Conservation (phyloP, 345 rosid genomes). For the Populus euphratica region DNA sequence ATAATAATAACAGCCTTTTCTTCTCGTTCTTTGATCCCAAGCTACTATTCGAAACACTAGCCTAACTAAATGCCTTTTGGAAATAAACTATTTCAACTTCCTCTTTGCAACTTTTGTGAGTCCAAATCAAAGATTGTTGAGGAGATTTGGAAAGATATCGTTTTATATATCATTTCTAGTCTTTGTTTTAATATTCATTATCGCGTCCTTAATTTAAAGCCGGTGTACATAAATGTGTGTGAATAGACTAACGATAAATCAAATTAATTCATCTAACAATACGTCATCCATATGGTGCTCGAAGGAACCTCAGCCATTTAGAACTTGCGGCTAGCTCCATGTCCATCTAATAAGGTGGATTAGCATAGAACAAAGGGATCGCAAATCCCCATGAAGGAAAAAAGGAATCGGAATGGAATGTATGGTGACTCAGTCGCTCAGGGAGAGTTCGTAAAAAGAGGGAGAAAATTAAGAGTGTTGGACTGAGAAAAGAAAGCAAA, state of each 20-base stretch:
- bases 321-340: background rate
- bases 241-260: too few species aligned
- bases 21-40: too few species aligned
- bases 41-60: background rate
- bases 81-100: background rate
- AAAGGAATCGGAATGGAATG: background rate
- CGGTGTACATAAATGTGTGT: too few species aligned
- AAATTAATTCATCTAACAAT: too few species aligned
- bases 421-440: background rate
- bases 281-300: too few species aligned
- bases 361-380: background rate
- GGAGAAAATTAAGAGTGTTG: background rate
- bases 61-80: background rate
- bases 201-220: too few species aligned
- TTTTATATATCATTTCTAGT: too few species aligned
- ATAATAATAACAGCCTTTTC: too few species aligned
- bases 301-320: background rate
- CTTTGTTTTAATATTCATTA: too few species aligned
- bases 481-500: background rate
- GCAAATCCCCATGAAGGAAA: background rate
- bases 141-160: background rate
- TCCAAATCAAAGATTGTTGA: background rate
- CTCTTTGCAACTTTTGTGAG: background rate
- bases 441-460: background rate
- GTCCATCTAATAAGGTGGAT: background rate